Evolutionary conservation across 129 eudicot genomes (phyloP).

Genomic region (Logfia minima): DNA sequence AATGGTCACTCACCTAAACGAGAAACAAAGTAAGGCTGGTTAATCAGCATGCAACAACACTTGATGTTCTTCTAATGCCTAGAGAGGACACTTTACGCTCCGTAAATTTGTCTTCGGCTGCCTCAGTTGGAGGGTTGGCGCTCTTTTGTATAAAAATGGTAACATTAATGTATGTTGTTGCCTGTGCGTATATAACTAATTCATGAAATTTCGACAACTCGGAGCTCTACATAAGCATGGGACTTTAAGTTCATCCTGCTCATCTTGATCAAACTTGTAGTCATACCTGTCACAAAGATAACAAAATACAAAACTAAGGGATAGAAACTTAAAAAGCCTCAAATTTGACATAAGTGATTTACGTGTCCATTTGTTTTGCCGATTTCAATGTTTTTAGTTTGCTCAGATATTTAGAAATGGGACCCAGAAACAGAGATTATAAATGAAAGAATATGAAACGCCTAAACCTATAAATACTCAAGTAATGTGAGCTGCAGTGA

Average conservation of each 20-base stretch:
- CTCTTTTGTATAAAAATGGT: conserved; percentile 16
- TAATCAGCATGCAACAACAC: conserved; percentile 12
- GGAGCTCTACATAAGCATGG: conserved; percentile 82
- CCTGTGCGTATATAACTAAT: conserved; percentile 32
- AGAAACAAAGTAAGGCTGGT: conserved; percentile 5
- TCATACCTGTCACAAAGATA: conserved; percentile 63
- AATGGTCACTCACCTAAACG: neutral
- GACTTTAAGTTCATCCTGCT: conserved; percentile 70
- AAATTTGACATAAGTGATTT: neutral
- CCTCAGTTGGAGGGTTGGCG: neutral
- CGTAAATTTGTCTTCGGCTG: neutral
- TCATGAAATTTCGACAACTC: conserved; percentile 78
- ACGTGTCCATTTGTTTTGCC: neutral
- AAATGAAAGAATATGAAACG: conserved; percentile 2
- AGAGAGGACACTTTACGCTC: conserved; percentile 15
- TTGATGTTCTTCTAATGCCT: conserved; percentile 27
- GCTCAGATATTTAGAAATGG: neutral
- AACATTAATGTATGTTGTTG: neutral
- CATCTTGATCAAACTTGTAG: conserved; percentile 83
- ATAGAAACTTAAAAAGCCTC: neutral
- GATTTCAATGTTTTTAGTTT: neutral
- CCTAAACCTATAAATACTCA: neutral
- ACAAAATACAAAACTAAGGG: neutral
- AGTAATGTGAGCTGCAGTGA: neutral
- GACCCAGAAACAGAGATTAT: neutral